Evolutionary conservation across 2,329 filamentous ascomycete genomes (phyloP).

Genomic region (Cytospora mali): DNA sequence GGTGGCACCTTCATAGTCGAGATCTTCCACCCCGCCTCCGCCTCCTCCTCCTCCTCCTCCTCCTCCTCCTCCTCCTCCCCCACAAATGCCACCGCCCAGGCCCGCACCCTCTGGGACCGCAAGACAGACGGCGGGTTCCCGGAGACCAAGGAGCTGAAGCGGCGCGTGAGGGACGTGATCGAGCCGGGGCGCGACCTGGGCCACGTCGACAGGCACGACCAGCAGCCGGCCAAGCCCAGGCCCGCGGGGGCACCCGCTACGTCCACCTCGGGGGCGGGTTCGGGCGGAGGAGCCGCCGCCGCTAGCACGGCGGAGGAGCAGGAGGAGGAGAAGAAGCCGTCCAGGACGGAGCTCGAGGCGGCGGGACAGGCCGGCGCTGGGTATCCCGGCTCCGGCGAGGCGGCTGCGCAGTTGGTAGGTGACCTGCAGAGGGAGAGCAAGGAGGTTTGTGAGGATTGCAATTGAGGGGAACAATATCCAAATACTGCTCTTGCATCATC

Average conservation of each 20-base stretch:
- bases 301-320: neutral
- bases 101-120: conserved; percentile 80
- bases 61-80: conserved; percentile 30
- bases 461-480: neutral
- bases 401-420: conserved; percentile 13
- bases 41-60: conserved; percentile 31
- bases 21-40: conserved; percentile 47
- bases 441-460: conserved; percentile 26
- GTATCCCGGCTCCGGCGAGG: conserved; percentile 23
- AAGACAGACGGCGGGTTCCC: conserved; percentile 88
- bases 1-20: conserved; percentile 82
- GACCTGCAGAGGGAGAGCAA: conserved; percentile 9
- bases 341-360: conserved; percentile 15
- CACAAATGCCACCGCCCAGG: conserved; percentile 35
- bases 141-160: conserved; percentile 89
- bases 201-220: conserved; percentile 69
- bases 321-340: conserved; percentile 7
- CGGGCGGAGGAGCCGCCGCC: neutral
- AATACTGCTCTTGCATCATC: neutral
- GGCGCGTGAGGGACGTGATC: conserved; percentile 78
- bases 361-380: conserved; percentile 23
- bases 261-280: conserved; percentile 12
- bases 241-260: neutral
- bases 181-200: conserved; percentile 78
- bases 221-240: neutral